phyloP scores from a whole-genome alignment of 1,284 basidiomycete genomes.

The Golubevia sp. region DNA sequence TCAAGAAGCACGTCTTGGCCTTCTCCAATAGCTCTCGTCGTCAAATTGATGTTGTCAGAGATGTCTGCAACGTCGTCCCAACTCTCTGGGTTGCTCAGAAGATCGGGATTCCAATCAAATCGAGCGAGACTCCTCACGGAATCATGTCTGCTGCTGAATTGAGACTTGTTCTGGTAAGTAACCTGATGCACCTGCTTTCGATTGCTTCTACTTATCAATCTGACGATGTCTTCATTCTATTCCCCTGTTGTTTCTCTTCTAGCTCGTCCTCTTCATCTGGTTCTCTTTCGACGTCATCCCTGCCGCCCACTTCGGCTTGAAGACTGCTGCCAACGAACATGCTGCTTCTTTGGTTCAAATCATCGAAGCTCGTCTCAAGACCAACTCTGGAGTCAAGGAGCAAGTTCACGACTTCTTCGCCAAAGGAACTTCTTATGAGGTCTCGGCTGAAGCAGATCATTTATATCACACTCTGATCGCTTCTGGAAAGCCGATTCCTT shows the following conservation, averaged over 20 bases:
- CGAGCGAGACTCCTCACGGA: constrained; percentile 66
- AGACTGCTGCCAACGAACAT: constrained; percentile 8
- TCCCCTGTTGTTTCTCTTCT: no score
- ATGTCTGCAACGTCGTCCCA: constrained; percentile 72
- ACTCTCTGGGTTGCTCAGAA: constrained; percentile 65
- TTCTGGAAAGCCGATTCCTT: constrained; percentile 3
- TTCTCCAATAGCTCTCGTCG: constrained; percentile 66
- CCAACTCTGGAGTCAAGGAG: constrained; percentile 14
- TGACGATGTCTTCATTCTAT: no score
- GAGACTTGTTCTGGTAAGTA: no score
- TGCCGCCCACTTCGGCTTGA: constrained; percentile 51
- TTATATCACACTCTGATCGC: constrained; percentile 12
- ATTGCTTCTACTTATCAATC: no score
- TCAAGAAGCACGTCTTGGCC: constrained; percentile 67
- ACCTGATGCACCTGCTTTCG: no score
- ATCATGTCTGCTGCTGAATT: constrained; percentile 65
- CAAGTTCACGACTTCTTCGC: constrained; percentile 14
- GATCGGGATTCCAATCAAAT: constrained; percentile 70
- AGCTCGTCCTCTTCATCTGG: constrained; percentile 21
- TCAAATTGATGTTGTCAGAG: constrained; percentile 72
- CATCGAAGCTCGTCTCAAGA: constrained; percentile 14
- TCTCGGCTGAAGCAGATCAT: constrained; percentile 9
- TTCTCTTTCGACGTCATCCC: constrained; percentile 66
- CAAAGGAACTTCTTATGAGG: constrained; percentile 20
- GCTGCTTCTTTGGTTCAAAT: constrained; percentile 7